Conservation (phyloP, 257 asterid genomes). For the Striga asiatica region DNA sequence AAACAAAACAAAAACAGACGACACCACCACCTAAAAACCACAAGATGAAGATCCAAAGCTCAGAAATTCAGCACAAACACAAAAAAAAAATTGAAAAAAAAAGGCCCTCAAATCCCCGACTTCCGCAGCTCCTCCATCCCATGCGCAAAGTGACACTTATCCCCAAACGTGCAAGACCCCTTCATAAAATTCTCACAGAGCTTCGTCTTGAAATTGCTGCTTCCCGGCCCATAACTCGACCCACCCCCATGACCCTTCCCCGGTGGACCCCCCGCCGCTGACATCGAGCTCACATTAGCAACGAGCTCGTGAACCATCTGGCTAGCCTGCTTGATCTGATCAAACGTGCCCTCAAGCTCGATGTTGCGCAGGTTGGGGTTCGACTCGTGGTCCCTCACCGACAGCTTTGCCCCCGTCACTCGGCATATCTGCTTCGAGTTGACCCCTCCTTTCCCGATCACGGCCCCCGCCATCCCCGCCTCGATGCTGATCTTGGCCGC, state of each 20-base stretch:
- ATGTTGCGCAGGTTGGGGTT: constrained; percentile 56
- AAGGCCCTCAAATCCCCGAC: constrained; percentile 21
- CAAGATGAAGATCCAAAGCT: constrained; percentile 28
- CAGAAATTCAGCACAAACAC: constrained; percentile 31
- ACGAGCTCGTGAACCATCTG: constrained; percentile 75
- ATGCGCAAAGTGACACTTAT: constrained; percentile 76
- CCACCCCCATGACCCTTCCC: constrained; percentile 20
- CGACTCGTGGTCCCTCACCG: constrained; percentile 57
- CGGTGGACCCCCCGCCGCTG: constrained; percentile 28
- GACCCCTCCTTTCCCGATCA: constrained; percentile 67
- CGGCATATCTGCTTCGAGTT: constrained; percentile 73
- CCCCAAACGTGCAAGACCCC: constrained; percentile 72
- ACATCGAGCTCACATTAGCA: constrained; percentile 30
- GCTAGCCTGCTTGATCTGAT: constrained; percentile 72
- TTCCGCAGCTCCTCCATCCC: constrained; percentile 66
- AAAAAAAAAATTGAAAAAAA: not conserved
- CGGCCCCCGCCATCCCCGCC: constrained; percentile 60
- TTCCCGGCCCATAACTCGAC: constrained; percentile 30
- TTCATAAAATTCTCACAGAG: constrained; percentile 60
- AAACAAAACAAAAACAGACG: not conserved
- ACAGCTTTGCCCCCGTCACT: constrained; percentile 55
- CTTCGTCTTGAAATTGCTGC: constrained; percentile 48
- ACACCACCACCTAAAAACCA: constrained; percentile 9
- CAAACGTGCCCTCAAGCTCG: constrained; percentile 68
- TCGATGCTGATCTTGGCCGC: constrained; percentile 79